Evolutionary conservation across 805 yeast species (phyloP).

Genomic region (Debaryomyces hansenii): DNA sequence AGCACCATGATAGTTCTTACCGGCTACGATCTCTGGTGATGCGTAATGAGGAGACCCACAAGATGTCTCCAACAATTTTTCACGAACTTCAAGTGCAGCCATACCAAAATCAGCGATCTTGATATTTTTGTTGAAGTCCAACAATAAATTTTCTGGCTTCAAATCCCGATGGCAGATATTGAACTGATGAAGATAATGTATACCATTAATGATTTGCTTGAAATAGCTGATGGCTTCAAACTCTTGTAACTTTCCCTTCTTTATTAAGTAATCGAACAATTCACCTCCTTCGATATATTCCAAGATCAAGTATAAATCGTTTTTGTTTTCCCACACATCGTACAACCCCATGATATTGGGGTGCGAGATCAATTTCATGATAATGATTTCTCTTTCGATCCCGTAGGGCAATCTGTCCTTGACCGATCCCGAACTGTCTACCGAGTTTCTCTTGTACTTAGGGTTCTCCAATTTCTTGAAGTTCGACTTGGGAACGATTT

Average conservation of each 20-base stretch:
- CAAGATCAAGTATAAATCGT: constrained; percentile 75
- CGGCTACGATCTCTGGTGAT: constrained; percentile 82
- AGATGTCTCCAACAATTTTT: constrained; percentile 70
- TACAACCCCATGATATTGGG: constrained; percentile 76
- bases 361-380: constrained; percentile 78
- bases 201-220: constrained; percentile 75
- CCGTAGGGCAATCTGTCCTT: constrained; percentile 70
- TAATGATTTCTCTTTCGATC: constrained; percentile 82
- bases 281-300: constrained; percentile 92
- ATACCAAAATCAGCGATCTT: constrained; percentile 87
- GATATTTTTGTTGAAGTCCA: constrained; percentile 66
- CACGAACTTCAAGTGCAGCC: constrained; percentile 81
- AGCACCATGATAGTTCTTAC: constrained; percentile 76
- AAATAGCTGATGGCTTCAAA: constrained; percentile 74
- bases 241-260: constrained; percentile 69
- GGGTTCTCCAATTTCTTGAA: constrained; percentile 52
- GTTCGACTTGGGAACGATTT: constrained; percentile 86
- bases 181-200: constrained; percentile 76
- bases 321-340: constrained; percentile 97
- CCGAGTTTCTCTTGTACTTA: constrained; percentile 37
- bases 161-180: constrained; percentile 81
- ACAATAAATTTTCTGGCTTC: constrained; percentile 75
- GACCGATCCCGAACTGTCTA: constrained; percentile 30
- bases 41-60: constrained; percentile 92
- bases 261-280: constrained; percentile 70